Evolutionary conservation across 2,329 filamentous ascomycete genomes (phyloP).

Genomic region (Penicillium sp.): DNA sequence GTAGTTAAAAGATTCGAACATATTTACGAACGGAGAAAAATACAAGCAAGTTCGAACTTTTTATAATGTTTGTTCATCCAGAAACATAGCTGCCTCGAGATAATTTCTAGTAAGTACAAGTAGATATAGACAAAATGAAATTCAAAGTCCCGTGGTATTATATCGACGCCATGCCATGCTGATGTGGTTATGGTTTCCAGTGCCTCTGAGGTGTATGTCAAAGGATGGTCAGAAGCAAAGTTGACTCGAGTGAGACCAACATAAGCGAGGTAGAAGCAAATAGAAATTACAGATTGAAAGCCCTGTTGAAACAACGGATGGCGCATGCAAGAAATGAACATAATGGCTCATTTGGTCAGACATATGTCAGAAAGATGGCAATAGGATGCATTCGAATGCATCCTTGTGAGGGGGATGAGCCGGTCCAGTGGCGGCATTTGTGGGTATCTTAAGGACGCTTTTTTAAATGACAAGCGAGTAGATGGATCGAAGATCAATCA

Average conservation of each 20-base stretch:
- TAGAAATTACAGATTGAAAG: slow-evolving; percentile 4
- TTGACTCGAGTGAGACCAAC: slow-evolving; percentile 8
- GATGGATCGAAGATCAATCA: not conserved
- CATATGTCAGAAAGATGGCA: not conserved
- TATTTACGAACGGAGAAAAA: too few relatives aligned
- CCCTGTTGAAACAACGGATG: slow-evolving; percentile 2
- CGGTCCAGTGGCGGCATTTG: slow-evolving; percentile 20
- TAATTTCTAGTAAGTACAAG: not conserved
- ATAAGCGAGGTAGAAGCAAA: not conserved
- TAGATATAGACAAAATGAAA: slow-evolving; percentile 20
- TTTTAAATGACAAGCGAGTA: slow-evolving; percentile 19
- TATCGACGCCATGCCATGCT: slow-evolving; percentile 38
- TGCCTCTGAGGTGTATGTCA: slow-evolving; percentile 7
- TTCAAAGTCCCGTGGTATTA: slow-evolving; percentile 27
- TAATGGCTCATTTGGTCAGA: not conserved
- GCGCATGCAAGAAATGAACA: slow-evolving; percentile 1
- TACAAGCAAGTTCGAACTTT: too few relatives aligned
- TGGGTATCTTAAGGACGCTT: slow-evolving; percentile 35
- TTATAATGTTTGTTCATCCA: too few relatives aligned
- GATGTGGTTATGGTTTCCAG: slow-evolving; percentile 18
- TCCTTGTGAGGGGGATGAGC: slow-evolving; percentile 14
- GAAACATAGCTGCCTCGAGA: not conserved
- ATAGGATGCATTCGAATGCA: slow-evolving; percentile 14
- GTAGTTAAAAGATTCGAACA: too few relatives aligned
- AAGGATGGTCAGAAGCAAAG: slow-evolving; percentile 7